Conservation (phyloP, 306 rosid genomes). For the Vachellia collinsii region DNA sequence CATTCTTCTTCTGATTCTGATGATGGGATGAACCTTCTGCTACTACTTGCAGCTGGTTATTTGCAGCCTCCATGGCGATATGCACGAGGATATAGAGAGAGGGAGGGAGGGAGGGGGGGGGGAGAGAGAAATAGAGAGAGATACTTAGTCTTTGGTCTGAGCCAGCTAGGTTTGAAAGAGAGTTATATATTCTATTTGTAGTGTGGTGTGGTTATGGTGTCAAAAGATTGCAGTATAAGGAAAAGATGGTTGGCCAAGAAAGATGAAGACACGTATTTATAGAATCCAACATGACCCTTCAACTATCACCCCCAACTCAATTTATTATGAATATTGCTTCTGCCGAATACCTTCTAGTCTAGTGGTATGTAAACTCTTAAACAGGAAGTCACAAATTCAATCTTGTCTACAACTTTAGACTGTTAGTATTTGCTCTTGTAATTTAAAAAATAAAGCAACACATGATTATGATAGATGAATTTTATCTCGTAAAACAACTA, state of each 20-base stretch:
- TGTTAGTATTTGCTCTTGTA: too few species aligned
- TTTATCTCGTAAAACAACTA: too few species aligned
- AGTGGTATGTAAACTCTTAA: too few species aligned
- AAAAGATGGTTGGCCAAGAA: slow-evolving; percentile 42
- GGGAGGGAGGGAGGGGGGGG: not conserved
- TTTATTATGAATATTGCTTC: not conserved
- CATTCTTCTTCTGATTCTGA: slow-evolving; percentile 57
- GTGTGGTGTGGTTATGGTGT: not conserved
- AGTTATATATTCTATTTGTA: not conserved
- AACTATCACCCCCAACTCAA: slow-evolving; percentile 47
- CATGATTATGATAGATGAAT: too few species aligned
- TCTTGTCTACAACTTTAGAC: too few species aligned
- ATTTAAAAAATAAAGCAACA: too few species aligned
- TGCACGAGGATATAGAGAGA: not conserved
- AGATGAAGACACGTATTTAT: slow-evolving; percentile 57
- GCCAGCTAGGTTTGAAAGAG: not conserved
- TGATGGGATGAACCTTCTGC: slow-evolving; percentile 54
- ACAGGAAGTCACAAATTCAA: too few species aligned
- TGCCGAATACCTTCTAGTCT: too few species aligned
- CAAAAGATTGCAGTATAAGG: slow-evolving; percentile 51
- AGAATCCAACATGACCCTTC: slow-evolving; percentile 61
- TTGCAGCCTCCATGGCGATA: slow-evolving; percentile 51
- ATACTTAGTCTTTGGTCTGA: slow-evolving; percentile 8
- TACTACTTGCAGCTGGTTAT: slow-evolving; percentile 45
- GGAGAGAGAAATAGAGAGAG: slow-evolving; percentile 18